Conservation (phyloP, 2,329 filamentous ascomycete species). For the Aphanocladium album region DNA sequence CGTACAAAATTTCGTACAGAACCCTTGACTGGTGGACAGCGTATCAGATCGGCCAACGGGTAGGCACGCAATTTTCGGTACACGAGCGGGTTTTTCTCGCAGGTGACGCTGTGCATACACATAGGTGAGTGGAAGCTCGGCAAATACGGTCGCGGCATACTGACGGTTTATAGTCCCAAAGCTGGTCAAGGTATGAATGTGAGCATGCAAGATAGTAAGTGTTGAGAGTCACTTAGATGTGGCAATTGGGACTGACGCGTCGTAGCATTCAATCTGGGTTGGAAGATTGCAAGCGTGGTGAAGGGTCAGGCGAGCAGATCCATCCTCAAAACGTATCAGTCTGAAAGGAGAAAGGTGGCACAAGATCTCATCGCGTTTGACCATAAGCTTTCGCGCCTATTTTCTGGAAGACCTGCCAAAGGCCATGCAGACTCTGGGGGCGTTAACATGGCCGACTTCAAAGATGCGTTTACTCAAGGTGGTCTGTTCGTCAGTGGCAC, state of each 20-base stretch:
- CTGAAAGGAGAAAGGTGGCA: conserved; percentile 54
- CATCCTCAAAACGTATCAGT: conserved; percentile 46
- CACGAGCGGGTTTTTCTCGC: conserved; percentile 61
- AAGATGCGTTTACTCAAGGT: conserved; percentile 54
- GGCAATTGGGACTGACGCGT: conserved; percentile 18
- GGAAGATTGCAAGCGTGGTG: conserved; percentile 47
- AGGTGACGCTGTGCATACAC: conserved; percentile 59
- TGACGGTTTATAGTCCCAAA: conserved; percentile 40
- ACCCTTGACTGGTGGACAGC: conserved; percentile 65
- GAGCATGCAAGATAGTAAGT: conserved; percentile 56
- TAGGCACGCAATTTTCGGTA: conserved; percentile 52
- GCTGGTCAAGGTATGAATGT: conserved; percentile 70
- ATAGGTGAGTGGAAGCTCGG: conserved; percentile 19
- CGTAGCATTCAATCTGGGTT: conserved; percentile 46
- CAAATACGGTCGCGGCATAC: not conserved
- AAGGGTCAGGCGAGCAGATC: conserved; percentile 37
- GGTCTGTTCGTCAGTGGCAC: conserved; percentile 56
- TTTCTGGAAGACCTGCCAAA: conserved; percentile 52
- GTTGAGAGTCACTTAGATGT: not conserved
- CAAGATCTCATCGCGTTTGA: conserved; percentile 63
- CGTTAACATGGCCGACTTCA: conserved; percentile 59
- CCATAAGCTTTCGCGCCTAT: conserved; percentile 51
- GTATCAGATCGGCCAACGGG: conserved; percentile 66
- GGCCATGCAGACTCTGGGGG: conserved; percentile 56
- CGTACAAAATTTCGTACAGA: conserved; percentile 61